Conservation (phyloP, 306 rosid genomes). For the Mimosa bimucronata region DNA sequence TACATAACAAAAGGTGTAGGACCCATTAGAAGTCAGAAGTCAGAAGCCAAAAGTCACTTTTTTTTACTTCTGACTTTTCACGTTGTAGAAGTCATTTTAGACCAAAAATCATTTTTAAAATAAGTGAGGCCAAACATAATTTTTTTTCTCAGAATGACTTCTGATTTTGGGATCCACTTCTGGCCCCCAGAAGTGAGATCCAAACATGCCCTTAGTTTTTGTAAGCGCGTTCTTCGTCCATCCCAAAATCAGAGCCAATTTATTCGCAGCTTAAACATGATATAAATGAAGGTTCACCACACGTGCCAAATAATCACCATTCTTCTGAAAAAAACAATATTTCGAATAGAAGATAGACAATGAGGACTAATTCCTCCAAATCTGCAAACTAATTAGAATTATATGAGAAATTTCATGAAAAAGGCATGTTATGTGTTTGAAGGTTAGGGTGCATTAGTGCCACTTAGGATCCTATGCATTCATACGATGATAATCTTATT, state of each 20-base stretch:
- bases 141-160: too few relatives aligned
- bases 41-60: too few relatives aligned
- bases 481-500: neutral
- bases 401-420: neutral
- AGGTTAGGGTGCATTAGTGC: slow-evolving; percentile 43
- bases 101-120: too few relatives aligned
- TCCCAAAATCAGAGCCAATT: neutral
- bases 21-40: too few relatives aligned
- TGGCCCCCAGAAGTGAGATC: too few relatives aligned
- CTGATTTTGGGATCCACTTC: too few relatives aligned
- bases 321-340: neutral
- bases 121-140: too few relatives aligned
- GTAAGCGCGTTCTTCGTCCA: too few relatives aligned
- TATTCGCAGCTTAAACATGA: neutral
- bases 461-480: slow-evolving; percentile 22
- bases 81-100: too few relatives aligned
- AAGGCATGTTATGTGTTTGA: slow-evolving; percentile 46
- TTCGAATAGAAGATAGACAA: neutral
- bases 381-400: neutral
- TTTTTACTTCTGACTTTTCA: too few relatives aligned
- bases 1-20: too few relatives aligned
- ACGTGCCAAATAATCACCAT: neutral
- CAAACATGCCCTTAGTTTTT: too few relatives aligned
- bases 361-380: neutral
- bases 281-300: neutral